phyloP scores from a whole-genome alignment of 257 asterid genomes.

The Capsicum baccatum region DNA sequence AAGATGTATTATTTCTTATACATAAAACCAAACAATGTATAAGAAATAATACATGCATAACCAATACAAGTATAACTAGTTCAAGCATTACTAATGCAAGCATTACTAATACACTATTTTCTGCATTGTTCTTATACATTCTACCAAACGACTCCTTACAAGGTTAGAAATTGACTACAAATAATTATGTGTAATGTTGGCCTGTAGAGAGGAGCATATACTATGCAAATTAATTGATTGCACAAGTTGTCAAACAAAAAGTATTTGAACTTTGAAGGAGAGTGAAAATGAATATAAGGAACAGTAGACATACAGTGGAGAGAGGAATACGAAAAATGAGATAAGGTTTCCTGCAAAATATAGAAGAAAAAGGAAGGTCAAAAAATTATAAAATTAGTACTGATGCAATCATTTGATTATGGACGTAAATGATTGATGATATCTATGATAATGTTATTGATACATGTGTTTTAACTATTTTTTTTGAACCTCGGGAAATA shows the following conservation, averaged over 20 bases:
- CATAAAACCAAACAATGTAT: too few relatives aligned
- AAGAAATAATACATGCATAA: too few relatives aligned
- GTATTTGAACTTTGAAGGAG: neutral
- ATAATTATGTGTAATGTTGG: constrained; percentile 33
- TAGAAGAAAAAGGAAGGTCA: neutral
- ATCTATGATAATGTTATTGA: too few relatives aligned
- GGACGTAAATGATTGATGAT: neutral
- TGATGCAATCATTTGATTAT: neutral
- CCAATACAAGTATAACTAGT: too few relatives aligned
- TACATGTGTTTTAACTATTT: too few relatives aligned
- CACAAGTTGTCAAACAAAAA: neutral
- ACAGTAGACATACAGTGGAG: constrained; percentile 49
- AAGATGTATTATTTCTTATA: too few relatives aligned
- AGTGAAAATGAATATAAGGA: neutral
- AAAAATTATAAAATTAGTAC: neutral
- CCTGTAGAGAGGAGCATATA: constrained; percentile 35
- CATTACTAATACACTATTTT: too few relatives aligned
- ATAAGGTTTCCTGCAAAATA: constrained; percentile 49
- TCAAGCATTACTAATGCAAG: too few relatives aligned
- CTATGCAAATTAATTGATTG: neutral
- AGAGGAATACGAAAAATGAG: constrained; percentile 52
- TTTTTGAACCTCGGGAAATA: too few relatives aligned
- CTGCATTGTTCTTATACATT: too few relatives aligned
- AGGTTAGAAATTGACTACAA: neutral
- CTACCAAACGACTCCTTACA: neutral